Evolutionary conservation across 164 flowering plant species (phyloP).

Genomic region (Magnolia changhungtana): DNA sequence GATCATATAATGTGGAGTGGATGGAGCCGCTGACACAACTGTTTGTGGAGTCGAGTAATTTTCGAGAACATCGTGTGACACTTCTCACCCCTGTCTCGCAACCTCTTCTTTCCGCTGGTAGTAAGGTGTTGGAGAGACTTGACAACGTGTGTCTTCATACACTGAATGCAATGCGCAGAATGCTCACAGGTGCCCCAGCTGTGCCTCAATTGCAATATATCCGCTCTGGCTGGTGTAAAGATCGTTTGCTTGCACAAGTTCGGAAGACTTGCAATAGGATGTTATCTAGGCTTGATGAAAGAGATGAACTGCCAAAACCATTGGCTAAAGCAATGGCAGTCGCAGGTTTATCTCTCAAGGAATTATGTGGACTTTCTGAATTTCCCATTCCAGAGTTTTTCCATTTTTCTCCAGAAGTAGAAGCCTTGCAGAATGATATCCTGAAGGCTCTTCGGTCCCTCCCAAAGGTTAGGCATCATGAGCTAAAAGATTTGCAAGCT

Average conservation of each 20-base stretch:
- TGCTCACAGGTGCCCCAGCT: conserved; percentile 32
- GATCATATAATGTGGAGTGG: conserved; percentile 7
- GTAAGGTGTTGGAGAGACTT: conserved; percentile 42
- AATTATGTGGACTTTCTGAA: conserved; percentile 22
- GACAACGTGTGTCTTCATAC: conserved; percentile 35
- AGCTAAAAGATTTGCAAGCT: conserved; percentile 37
- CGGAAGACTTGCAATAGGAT: conserved; percentile 31
- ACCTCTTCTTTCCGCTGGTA: conserved; percentile 35
- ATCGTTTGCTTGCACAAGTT: conserved; percentile 27
- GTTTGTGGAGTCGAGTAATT: conserved; percentile 43
- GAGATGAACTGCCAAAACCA: conserved; percentile 43
- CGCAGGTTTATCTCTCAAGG: conserved; percentile 46
- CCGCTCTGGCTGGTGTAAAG: conserved; percentile 27
- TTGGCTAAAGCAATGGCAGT: conserved; percentile 68
- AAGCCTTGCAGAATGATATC: conserved; percentile 55
- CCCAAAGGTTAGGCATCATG: conserved; percentile 25
- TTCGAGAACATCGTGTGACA: conserved; percentile 19
- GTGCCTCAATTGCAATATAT: conserved; percentile 23
- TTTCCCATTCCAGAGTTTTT: conserved; percentile 27
- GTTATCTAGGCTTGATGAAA: conserved; percentile 39
- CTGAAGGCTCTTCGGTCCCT: conserved; percentile 53
- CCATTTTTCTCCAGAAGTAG: conserved; percentile 44
- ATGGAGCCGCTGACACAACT: conserved; percentile 24
- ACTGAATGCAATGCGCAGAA: conserved; percentile 61
- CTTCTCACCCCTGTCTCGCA: conserved; percentile 14